Base-by-base conservation (phyloP, 2,329 filamentous ascomycete genomes). In the Penicillium expansum region DNA sequence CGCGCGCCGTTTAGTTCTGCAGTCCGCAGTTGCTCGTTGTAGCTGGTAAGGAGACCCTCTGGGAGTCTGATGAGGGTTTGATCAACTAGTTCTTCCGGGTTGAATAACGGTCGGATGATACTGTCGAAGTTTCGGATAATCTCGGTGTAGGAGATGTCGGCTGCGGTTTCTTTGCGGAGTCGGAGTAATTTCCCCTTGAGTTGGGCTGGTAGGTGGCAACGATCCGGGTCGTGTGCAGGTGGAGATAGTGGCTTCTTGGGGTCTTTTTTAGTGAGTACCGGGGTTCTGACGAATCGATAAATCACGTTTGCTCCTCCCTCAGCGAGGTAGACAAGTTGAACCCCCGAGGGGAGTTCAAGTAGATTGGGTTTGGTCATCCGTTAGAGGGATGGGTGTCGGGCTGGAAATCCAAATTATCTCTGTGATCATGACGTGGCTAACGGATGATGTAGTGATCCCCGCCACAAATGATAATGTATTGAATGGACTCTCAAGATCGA, bases 251-350 rank as follows among this genome's bases (percentile, higher is more conserved):
- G 52, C 30, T 48, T 57, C 13, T 56, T 66, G 18, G 56, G 50
- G 27, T 63, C 63, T 37, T 63, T 73, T 73, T 58, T 71, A 61
- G 10, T 11, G 49, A 33, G 27, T 13, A 37, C 69, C 59, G 45
- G 58, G 62, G 42, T 52, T 71, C 63, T 58, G 44, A 77, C 75
- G 55, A 89, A 80, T 63, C 82, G 81, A 67, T 90, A 92, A 60
- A 92, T 87, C 50, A 88, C 82, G 71, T 94, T 93, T 52, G 90
- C 89, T 24, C 88, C 86, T 24, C 90, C 90, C 72, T 94, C 90
- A 24, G 80, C 80, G 10, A 85, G 72, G 60, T 83, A 85, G 14
- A 67, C 52, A 55, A 76, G 68, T 55, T 71, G 67, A 60, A 70
- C 66, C 56, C 70, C 69, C 44, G 55, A 41, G 3, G 73, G 72